Evolutionary conservation across 768 basidiomycete genomes (phyloP).

Genomic region (Gelatoporia subvermispora): DNA sequence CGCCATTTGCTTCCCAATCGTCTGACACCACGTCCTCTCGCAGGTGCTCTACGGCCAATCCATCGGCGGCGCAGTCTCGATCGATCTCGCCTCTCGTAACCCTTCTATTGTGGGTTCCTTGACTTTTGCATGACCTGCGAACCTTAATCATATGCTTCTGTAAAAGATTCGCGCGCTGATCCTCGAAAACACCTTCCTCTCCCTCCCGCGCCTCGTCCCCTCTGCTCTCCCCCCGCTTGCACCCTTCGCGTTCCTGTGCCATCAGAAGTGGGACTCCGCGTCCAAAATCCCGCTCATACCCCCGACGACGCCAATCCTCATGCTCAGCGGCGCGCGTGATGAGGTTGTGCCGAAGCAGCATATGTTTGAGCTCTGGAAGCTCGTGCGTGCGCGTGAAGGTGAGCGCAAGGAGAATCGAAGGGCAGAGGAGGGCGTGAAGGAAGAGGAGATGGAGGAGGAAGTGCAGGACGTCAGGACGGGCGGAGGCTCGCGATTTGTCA

Average conservation of each 20-base stretch:
- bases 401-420: slow-evolving; percentile 11
- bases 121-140: not conserved
- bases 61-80: slow-evolving; percentile 90
- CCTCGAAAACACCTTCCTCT: slow-evolving; percentile 92
- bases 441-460: slow-evolving; percentile 7
- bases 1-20: not conserved
- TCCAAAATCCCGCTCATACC: slow-evolving; percentile 57
- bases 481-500: slow-evolving; percentile 15
- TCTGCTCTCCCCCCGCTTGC: slow-evolving; percentile 68
- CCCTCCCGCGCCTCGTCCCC: slow-evolving; percentile 79
- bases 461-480: slow-evolving; percentile 1
- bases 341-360: slow-evolving; percentile 72
- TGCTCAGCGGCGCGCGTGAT: slow-evolving; percentile 72
- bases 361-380: slow-evolving; percentile 71
- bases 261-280: slow-evolving; percentile 85
- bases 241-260: slow-evolving; percentile 73
- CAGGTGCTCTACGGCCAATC: slow-evolving; percentile 80
- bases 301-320: slow-evolving; percentile 64
- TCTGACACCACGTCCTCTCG: not conserved
- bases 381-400: slow-evolving; percentile 27
- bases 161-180: slow-evolving; percentile 70
- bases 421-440: slow-evolving; percentile 6
- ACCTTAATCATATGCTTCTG: not conserved
- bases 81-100: slow-evolving; percentile 81
- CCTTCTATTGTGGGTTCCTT: slow-evolving; percentile 50